These are phyloP conservation scores for Calendula officinalis DNA, from an alignment of 129 eudicot species.

Conservation along the genomic window DNA sequence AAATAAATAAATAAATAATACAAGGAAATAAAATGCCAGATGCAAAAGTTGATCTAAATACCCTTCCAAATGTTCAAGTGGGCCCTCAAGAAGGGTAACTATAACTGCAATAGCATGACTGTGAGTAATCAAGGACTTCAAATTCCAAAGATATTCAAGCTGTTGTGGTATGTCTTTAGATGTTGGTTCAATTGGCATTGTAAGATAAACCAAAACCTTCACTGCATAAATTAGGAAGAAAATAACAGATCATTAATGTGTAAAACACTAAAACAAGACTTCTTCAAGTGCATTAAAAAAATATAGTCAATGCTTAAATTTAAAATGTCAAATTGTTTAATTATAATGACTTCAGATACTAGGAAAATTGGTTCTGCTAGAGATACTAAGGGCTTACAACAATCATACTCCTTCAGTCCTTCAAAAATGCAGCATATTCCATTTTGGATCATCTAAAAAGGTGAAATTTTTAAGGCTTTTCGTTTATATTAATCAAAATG, in stretches of 20 bases:
- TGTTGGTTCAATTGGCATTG: slow-evolving; percentile 87
- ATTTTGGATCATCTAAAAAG: background rate
- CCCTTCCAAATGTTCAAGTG: slow-evolving; percentile 83
- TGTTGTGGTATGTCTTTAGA: slow-evolving; percentile 79
- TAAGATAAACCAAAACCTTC: slow-evolving; percentile 90
- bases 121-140: slow-evolving; percentile 62
- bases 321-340: background rate
- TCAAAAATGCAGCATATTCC: background rate
- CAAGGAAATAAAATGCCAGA: slow-evolving; percentile 5
- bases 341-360: no score
- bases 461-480: background rate
- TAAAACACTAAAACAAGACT: background rate
- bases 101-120: slow-evolving; percentile 67
- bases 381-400: background rate
- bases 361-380: slow-evolving; percentile 7
- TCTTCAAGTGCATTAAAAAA: slow-evolving; percentile 5
- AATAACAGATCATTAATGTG: background rate
- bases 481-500: background rate
- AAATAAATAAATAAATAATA: background rate
- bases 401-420: slow-evolving; percentile 1
- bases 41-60: slow-evolving; percentile 32
- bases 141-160: slow-evolving; percentile 80
- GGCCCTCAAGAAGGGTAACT: slow-evolving; percentile 73
- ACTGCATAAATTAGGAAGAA: slow-evolving; percentile 43
- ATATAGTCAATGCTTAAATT: background rate